Evolutionary conservation across 805 yeast genomes (phyloP), one percentile per base, ranked within the genome.

Genomic region (Wickerhamiella brachini): DNA sequence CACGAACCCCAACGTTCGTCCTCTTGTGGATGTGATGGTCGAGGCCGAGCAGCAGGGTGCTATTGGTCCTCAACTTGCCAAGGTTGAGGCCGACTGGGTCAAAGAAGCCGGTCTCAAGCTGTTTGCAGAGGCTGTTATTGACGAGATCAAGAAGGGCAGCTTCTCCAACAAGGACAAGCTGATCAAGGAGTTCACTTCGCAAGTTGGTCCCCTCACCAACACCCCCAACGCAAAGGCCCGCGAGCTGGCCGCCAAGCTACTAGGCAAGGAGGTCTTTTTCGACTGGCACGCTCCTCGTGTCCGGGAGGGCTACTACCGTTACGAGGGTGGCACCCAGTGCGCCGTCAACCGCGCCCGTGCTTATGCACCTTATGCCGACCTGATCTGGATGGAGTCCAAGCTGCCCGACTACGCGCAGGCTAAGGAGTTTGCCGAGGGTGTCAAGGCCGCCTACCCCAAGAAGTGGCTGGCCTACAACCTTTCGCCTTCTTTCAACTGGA

Each of bases 401-500:
- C 78, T 85, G 60, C 97, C 97, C 59, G 95, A 88, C 69, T 89
- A 78, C 71, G 77, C 74, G 54, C 97, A 90, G 73, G 97, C 97
- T 57, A 79, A 81, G 70, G 95, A 87, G 72, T 90, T 90, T 65
- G 93, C 97, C 51, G 84, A 80, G 45, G 97, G 97, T 64, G 94
- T 90, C 58, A 78, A 81, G 66, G 77, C 79, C 34, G 74, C 73
- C 53, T 84, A 68, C 71, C 97, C 97, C 59, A 76, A 85, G 58
- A 89, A 90, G 71, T 89, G 97, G 97, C 77, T 90, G 60, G 94
- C 97, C 49, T 90, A 90, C 76, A 90, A 90, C 77, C 75, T 90
- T 68, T 87, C 96, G 29, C 97, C 97, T 58, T 86, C 95, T 6
- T 90, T 90, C 81, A 90, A 90, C 79, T 90, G 97, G 97, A 86